phyloP scores from a whole-genome alignment of 805 yeast genomes.

The Yarrowia phangngaensis region DNA sequence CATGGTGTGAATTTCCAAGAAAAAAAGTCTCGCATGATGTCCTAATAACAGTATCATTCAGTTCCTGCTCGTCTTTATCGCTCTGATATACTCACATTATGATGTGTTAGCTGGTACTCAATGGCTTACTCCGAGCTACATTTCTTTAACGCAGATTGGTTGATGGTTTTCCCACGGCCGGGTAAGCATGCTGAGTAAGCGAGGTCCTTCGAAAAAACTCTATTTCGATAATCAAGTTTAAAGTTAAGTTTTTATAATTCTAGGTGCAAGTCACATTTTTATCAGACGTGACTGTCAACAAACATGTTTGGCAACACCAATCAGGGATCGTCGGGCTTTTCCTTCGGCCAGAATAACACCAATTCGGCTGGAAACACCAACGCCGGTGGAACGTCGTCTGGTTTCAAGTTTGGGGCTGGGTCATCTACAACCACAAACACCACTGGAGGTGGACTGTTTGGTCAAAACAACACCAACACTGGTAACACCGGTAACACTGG shows the following conservation, averaged over 20 bases:
- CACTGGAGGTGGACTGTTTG: not conserved
- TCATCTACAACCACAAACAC: not conserved
- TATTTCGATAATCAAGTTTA: too few species aligned
- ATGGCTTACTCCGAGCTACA: slow-evolving; percentile 24
- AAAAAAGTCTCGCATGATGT: too few species aligned
- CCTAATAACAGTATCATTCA: not conserved
- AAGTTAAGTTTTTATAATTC: not conserved
- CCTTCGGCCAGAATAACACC: slow-evolving; percentile 23
- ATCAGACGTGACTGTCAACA: slow-evolving; percentile 1
- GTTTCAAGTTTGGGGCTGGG: slow-evolving; percentile 22
- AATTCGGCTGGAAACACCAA: slow-evolving; percentile 10
- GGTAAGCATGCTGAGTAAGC: slow-evolving; percentile 7
- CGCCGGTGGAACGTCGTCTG: slow-evolving; percentile 11
- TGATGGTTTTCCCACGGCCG: slow-evolving; percentile 10
- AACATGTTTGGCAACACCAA: slow-evolving; percentile 23
- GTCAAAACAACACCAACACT: not conserved
- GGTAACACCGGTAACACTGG: slow-evolving; percentile 1
- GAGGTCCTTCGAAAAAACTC: too few species aligned
- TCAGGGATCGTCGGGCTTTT: slow-evolving; percentile 11
- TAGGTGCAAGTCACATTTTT: slow-evolving; percentile 25
- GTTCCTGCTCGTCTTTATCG: not conserved
- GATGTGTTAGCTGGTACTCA: slow-evolving; percentile 26
- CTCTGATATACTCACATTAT: slow-evolving; percentile 17
- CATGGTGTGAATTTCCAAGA: too few species aligned
- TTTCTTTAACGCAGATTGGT: slow-evolving; percentile 26